Evolutionary conservation across 805 yeast genomes (phyloP).

Genomic region (Kurtzmaniella cleridarum): DNA sequence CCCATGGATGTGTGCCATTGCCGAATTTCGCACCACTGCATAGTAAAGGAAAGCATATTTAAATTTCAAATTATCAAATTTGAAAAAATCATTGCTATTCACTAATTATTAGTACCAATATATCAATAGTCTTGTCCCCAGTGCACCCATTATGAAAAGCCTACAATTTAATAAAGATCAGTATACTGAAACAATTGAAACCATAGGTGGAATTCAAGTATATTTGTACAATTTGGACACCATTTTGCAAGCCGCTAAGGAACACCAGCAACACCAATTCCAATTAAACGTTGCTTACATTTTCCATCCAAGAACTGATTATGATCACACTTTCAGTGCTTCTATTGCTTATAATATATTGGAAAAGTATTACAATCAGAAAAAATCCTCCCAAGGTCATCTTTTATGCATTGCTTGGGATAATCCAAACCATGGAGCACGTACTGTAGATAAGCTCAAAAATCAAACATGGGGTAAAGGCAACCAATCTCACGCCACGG

Average conservation of each 20-base stretch:
- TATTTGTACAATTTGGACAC: constrained; percentile 37
- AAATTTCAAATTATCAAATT: too few relatives aligned
- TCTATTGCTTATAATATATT: constrained; percentile 35
- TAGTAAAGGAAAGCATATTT: too few relatives aligned
- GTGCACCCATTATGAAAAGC: constrained; percentile 1
- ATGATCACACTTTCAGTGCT: constrained; percentile 31
- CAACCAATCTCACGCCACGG: constrained; percentile 45
- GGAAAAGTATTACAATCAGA: constrained; percentile 16
- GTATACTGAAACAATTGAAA: constrained; percentile 9
- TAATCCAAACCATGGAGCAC: constrained; percentile 50
- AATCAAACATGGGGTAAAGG: constrained; percentile 45
- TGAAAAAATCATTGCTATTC: too few relatives aligned
- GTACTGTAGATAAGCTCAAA: constrained; percentile 27
- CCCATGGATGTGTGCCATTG: too few relatives aligned
- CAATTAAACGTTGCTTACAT: constrained; percentile 39
- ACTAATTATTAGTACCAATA: too few relatives aligned
- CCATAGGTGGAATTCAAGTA: constrained; percentile 44
- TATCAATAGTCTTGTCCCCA: too few relatives aligned
- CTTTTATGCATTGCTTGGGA: constrained; percentile 49
- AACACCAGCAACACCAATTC: constrained; percentile 9
- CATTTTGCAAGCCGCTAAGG: constrained; percentile 13
- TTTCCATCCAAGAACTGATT: constrained; percentile 41
- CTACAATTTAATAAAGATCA: background rate
- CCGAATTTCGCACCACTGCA: too few relatives aligned
- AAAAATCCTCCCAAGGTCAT: constrained; percentile 17